Conservation (phyloP, 2,329 filamentous ascomycete genomes). For the Colletotrichum costaricense region DNA sequence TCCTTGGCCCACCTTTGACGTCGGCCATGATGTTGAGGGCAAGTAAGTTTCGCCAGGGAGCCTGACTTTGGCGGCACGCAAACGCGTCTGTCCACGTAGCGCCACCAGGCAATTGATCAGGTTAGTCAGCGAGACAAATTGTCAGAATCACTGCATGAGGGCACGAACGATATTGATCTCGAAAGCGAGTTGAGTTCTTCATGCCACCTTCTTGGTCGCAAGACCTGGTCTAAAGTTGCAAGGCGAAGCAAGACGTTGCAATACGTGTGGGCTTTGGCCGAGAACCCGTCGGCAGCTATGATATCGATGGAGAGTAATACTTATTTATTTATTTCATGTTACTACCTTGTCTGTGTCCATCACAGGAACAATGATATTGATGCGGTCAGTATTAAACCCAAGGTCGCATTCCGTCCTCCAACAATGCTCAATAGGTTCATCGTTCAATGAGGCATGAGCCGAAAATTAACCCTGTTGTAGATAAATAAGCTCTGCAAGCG, state of each 20-base stretch:
- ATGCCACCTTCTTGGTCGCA: not conserved
- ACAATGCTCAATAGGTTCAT: too few species aligned
- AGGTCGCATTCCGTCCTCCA: too few species aligned
- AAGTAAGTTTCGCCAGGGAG: not conserved
- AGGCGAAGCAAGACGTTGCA: not conserved
- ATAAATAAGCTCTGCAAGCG: too few species aligned
- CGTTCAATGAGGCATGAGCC: too few species aligned
- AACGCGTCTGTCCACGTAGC: not conserved
- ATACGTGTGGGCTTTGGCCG: not conserved
- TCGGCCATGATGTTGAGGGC: too few species aligned
- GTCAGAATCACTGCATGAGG: not conserved
- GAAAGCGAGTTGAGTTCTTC: not conserved
- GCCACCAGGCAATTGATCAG: not conserved
- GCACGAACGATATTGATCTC: not conserved
- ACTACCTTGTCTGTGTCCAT: too few species aligned
- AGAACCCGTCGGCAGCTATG: too few species aligned
- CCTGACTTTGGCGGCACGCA: not conserved
- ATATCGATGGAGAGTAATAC: too few species aligned
- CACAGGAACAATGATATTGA: too few species aligned
- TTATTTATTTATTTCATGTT: too few species aligned
- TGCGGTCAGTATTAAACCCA: accelerated
- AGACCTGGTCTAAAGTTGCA: not conserved
- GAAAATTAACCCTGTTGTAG: too few species aligned
- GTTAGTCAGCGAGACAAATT: not conserved
- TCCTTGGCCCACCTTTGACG: not conserved